Evolutionary conservation across 192 early-diverging fungal species (phyloP).

Genomic region (Diversispora eburnea): DNA sequence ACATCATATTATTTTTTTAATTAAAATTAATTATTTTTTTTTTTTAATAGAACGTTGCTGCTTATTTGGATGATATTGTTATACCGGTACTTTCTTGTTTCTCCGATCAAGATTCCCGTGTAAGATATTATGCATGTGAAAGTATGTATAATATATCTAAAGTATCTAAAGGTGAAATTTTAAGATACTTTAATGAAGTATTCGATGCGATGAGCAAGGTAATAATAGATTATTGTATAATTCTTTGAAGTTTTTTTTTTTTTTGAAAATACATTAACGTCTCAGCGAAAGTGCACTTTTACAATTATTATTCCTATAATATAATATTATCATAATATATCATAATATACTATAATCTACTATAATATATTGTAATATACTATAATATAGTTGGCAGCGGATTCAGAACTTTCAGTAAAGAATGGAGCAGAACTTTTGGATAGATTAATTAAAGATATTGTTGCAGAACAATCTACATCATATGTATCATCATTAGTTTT

Average conservation of each 20-base stretch:
- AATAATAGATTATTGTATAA: slow-evolving; percentile 27
- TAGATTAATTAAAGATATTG: slow-evolving; percentile 94
- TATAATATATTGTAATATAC: background rate
- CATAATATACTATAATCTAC: too few relatives aligned
- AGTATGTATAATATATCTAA: slow-evolving; percentile 98
- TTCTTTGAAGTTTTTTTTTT: background rate
- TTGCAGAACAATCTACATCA: slow-evolving; percentile 81
- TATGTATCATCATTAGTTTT: slow-evolving; percentile 49
- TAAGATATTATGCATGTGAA: slow-evolving; percentile 98
- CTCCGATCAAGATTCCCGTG: slow-evolving; percentile 84
- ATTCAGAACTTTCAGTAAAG: slow-evolving; percentile 88
- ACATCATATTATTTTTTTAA: background rate
- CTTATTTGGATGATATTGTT: slow-evolving; percentile 74
- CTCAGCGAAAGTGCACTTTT: background rate
- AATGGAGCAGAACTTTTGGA: slow-evolving; percentile 93
- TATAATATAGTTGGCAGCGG: slow-evolving; percentile 67
- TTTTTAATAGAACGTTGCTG: slow-evolving; percentile 46
- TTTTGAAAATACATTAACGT: background rate
- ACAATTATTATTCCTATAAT: too few relatives aligned
- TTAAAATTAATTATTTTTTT: background rate
- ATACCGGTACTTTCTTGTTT: slow-evolving; percentile 94
- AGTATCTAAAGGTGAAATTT: slow-evolving; percentile 82
- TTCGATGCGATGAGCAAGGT: slow-evolving; percentile 96
- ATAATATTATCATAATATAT: too few relatives aligned
- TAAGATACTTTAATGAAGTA: slow-evolving; percentile 93